Base-by-base conservation (phyloP, 306 rosid species). In the Cicer arietinum region DNA sequence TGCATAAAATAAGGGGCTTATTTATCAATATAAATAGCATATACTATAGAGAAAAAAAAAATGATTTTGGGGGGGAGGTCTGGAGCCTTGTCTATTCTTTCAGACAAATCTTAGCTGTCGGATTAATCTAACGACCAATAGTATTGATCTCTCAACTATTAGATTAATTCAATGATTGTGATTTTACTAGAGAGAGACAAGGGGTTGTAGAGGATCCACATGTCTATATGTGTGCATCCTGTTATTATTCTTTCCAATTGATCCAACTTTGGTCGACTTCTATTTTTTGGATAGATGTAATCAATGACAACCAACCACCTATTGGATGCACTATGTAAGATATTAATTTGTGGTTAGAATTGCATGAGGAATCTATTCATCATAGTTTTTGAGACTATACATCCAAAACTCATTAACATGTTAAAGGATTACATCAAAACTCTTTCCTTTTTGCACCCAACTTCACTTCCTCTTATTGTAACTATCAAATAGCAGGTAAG, bases 291-390 rank as follows among this genome's bases (percentile, higher is more conserved):
- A 68, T 18, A 68, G 2, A 48, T 25, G 73, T n/a, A 47, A 51
- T 42, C 35, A 60, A 68, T 45, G 51, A 30, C 73, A 81, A 64
- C 84, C 73, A 81, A 64, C 80, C 62, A 59, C 46, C 41, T 18
- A 51, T 60, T 50, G 20, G 7, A 16, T 35, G 7, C 52, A 22
- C 16, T 53, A 14, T 52, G 47, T 52, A 60, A 64, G 59, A 75
- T 14, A 74, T 35, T 69, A 69, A 62, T 51, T 5, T 64, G 82
- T 84, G 87, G 87, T 8, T 16, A 64, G 43, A 68, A 80, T 60
- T 46, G 17, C 50, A 52, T 12, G 63, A 45, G 9, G 40, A 71
- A 52, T 5, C 65, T 58, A 37, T 67, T 50, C 80, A 77, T 50
- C 44, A 5, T 77, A 7, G 7, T 16, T 11, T 37, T 60, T 13